Base-by-base conservation (phyloP, 2,329 filamentous ascomycete genomes). In the Clonostachys sp. region DNA sequence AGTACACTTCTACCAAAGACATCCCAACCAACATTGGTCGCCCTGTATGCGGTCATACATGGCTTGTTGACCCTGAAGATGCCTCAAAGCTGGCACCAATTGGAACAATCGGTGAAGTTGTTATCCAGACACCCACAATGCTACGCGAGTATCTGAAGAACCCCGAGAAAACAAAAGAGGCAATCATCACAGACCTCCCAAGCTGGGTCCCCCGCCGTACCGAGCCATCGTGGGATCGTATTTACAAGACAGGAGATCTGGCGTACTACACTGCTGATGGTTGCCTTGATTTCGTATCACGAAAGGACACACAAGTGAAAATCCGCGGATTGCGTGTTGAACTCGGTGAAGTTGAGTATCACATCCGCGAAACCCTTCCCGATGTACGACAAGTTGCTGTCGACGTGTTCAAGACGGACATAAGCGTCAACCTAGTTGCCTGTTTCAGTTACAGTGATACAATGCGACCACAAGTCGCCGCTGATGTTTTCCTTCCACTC, bases 281-380 rank as follows among this genome's bases (percentile, higher is more conserved):
- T n/a, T 34, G 35, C 12, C 9, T 45, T 13, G 42, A 34, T 10
- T 45, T 35, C 20, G 18, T 41, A 5, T 34, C 34, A 12, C 44
- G 48, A 12, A 42, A 38, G 16, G 48, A 47, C 30, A 49, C 44
- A 13, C 48, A 80, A 56, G 67, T 80, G 41, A 81, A 81, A 55
- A 57, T 81, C 12, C 67, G 70, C 30, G 81, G 80, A 40, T 78
- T 71, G 47, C 57, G 75, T 46, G 63, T 77, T 48, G 80, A 74
- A 59, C 62, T 74, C 7, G 49, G 41, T 16, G 51, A 53, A 30
- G 30, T 53, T 16, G 51, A 51, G 42, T 13, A 47, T 33, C 40
- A 42, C 10, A 40, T 47, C 13, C 34, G 41, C n/a, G 13, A 30
- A 14, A 18, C 16, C 13, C 5, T 48, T 12, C 38, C 47, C 14